Evolutionary conservation across 2,329 filamentous ascomycete genomes (phyloP), one percentile per base, ranked within the genome.

Genomic region (Fusarium piperis): DNA sequence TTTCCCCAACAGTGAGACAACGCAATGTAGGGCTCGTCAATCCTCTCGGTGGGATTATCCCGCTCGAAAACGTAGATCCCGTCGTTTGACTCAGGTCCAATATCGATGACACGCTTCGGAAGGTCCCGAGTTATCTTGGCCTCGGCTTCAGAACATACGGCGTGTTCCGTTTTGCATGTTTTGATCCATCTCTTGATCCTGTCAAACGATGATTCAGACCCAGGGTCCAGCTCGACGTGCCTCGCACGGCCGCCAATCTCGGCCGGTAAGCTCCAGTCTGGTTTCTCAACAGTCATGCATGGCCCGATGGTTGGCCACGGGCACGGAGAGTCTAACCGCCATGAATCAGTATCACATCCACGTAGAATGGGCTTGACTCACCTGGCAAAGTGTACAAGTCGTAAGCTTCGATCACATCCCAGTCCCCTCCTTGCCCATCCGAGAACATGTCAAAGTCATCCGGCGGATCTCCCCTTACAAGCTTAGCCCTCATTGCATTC

Each of bases 1-100:
- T 20, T 64, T 1, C 74, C 74, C 74, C 74, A 76, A 6, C 74
- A 76, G 16, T 76, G 74, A 32, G 74, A 75, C 0, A 76, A 23
- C 0, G 73, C 74, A 12, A 76, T 68, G 10, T 75, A 76, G 3
- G 69, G 59, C 16, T 64, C 52, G 10, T 48, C 32, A 0, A 65
- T 65, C 9, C 62, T 48, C 6, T 64, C n/a, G 4, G 18, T 18
- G 3, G 66, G 38, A 32, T 71, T 69, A 6, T 66, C 71, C 5
- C 66, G 55, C 8, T 71, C 71, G 3, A 69, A 52, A 10, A 76
- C 46, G 12, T 63, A 68, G 13, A 76, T 76, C 2, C 67, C 59
- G 2, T 66, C 36, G 11, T 76, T 75, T 1, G 68, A 59, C 4
- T 48, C 52, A 2, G 66, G 64, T 0, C 74, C 74, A 28, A 76